Evolutionary conservation across 2,329 filamentous ascomycete species (phyloP), one percentile per base, ranked within the genome.

Genomic region (Bimuria novae-zelandiae): DNA sequence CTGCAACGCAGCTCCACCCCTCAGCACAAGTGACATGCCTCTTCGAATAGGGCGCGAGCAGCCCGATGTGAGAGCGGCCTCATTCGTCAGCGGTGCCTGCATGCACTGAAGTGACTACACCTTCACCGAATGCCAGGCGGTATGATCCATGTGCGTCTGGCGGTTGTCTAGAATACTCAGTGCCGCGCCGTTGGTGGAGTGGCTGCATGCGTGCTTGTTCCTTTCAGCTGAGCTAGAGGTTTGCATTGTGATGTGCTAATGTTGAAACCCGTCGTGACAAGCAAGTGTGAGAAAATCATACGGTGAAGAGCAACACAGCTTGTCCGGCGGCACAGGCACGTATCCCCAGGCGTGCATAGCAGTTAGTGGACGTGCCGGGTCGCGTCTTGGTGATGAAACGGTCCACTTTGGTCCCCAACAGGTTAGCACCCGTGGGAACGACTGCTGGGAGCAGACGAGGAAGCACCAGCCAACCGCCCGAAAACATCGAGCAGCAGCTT

Each of bases 321-420:
- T 29, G n/a, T 8, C n/a, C 40, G 16, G 25, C 40, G 19, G 42
- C 42, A 33, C 44, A 46, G 32, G 44, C 29, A 21, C 44, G 12
- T 17, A 33, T 25, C 22, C 42, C 33, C 48, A 36, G 48, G 39
- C 48, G 39, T 32, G 39, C 48, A 50, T 35, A 5, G 23, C 22
- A n/a, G n/a, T n/a, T n/a, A 27, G 17, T 32, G 16, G 27, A 32
- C 12, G 23, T 37, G 32, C 42, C 5, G 17, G 17, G 22, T 29
- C 32, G 46, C 35, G 46, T 49, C 48, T 21, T 36, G n/a, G 37
- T 40, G 43, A 30, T 44, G 39, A 44, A 42, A 43, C 47, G 21
- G 30, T 17, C 33, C 49, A 44, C 35, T 45, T 37, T 7, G 41
- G 17, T 33, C 40, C 17, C 3, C 33, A 32, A n/a, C 16, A 42